These are phyloP conservation scores for Pisolithus albus DNA, from an alignment of 768 basidiomycete genomes.

Conservation along the genomic window DNA sequence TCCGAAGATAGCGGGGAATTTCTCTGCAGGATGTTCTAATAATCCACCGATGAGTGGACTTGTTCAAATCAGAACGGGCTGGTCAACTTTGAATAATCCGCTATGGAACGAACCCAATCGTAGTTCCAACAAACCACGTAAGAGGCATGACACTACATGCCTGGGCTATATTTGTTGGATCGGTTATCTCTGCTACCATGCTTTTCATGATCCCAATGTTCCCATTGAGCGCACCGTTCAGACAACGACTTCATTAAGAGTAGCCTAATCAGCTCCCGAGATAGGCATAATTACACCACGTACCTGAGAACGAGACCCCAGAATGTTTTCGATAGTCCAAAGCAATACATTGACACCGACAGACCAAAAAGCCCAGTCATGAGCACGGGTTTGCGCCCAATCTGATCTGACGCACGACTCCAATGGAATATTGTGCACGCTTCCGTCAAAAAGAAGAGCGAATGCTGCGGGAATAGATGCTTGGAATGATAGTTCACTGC, in stretches of 20 bases:
- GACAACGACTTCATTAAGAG: conserved; percentile 40
- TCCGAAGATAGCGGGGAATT: conserved; percentile 54
- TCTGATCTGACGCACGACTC: conserved; percentile 57
- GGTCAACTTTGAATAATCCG: conserved; percentile 30
- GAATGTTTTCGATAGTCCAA: conserved; percentile 47
- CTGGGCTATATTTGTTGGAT: conserved; percentile 58
- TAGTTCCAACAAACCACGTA: conserved; percentile 39
- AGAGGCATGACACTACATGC: conserved; percentile 64
- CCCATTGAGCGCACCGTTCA: conserved; percentile 68
- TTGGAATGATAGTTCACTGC: conserved; percentile 16
- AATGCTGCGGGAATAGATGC: conserved; percentile 35
- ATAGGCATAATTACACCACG: not conserved
- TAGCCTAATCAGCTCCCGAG: conserved; percentile 1
- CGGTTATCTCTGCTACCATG: conserved; percentile 68
- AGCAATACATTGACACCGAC: conserved; percentile 1
- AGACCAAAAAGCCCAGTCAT: conserved; percentile 3
- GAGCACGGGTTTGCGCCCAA: conserved; percentile 46
- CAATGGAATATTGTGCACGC: conserved; percentile 65
- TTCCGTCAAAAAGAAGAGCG: conserved; percentile 64
- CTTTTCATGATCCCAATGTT: conserved; percentile 71
- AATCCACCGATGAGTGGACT: conserved; percentile 67
- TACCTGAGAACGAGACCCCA: conserved; percentile 41
- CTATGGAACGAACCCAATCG: conserved; percentile 39
- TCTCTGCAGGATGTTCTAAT: conserved; percentile 58
- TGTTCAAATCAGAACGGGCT: conserved; percentile 20